phyloP scores from a whole-genome alignment of 169 alveolate species.

The Eimeria sp. region DNA sequence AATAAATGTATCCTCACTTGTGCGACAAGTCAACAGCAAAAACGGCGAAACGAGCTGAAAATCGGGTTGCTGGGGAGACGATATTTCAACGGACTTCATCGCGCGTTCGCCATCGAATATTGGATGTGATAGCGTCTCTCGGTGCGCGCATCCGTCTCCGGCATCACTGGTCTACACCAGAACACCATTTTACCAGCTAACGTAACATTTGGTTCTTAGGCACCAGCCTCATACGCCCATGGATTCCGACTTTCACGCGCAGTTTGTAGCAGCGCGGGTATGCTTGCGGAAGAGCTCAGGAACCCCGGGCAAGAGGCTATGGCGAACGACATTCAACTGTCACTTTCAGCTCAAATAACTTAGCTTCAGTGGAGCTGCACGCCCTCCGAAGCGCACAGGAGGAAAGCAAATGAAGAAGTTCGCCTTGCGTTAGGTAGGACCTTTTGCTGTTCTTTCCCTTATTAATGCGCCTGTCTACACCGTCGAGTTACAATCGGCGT shows the following conservation, averaged over 20 bases:
- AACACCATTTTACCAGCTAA: not conserved
- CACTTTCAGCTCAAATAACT: too few species aligned
- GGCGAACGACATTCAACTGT: not conserved
- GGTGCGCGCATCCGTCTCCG: too few species aligned
- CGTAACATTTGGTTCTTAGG: not conserved
- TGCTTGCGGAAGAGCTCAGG: not conserved
- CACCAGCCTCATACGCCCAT: not conserved
- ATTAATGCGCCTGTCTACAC: not conserved
- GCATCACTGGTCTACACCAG: too few species aligned
- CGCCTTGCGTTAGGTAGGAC: not conserved
- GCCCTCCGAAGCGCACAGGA: not conserved
- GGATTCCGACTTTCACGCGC: not conserved
- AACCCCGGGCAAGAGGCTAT: not conserved
- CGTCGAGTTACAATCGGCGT: not conserved
- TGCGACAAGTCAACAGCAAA: not conserved
- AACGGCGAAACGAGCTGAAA: not conserved
- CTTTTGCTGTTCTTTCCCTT: not conserved
- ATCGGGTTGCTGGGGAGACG: too few species aligned
- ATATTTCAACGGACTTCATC: too few species aligned
- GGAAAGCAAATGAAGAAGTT: not conserved
- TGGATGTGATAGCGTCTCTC: too few species aligned
- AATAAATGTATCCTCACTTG: not conserved
- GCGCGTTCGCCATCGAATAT: too few species aligned
- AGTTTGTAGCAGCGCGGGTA: not conserved
- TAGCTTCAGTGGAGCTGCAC: not conserved